Conservation (phyloP, 2,329 filamentous ascomycete species). For the Leptoxyphium fumago region DNA sequence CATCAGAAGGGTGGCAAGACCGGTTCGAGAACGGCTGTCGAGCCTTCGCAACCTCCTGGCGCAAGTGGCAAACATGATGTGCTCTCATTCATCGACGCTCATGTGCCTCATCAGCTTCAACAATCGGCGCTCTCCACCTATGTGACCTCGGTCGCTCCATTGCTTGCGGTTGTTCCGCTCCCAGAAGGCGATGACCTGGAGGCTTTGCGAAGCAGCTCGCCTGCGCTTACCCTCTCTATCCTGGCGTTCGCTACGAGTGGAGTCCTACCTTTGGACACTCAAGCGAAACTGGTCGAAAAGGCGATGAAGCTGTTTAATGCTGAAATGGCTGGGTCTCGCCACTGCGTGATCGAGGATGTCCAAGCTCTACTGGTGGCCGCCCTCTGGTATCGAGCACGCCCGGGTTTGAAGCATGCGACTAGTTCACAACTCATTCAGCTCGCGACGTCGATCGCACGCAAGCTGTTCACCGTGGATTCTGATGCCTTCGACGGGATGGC, state of each 20-base stretch:
- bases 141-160: slow-evolving; percentile 6
- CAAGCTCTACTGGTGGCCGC: slow-evolving; percentile 61
- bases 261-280: slow-evolving; percentile 36
- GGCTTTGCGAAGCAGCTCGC: slow-evolving; percentile 14
- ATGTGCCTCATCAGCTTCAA: not conserved
- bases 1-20: slow-evolving; percentile 10
- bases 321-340: slow-evolving; percentile 52
- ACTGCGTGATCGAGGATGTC: slow-evolving; percentile 68
- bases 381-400: slow-evolving; percentile 70
- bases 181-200: slow-evolving; percentile 4
- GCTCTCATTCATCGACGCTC: not conserved
- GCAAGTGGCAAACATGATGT: not conserved
- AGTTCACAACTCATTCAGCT: slow-evolving; percentile 75
- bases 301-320: slow-evolving; percentile 58
- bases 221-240: slow-evolving; percentile 43
- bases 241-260: slow-evolving; percentile 37
- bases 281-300: slow-evolving; percentile 50
- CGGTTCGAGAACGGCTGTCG: not conserved
- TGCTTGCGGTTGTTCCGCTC: slow-evolving; percentile 10
- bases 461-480: not conserved
- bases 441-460: slow-evolving; percentile 49
- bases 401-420: slow-evolving; percentile 68
- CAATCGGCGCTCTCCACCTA: slow-evolving; percentile 1
- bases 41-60: not conserved
- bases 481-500: not conserved